These are phyloP conservation scores for Globisporangium camurandrum DNA, from an alignment of 352 stramenopile species.

Conservation along the genomic window DNA sequence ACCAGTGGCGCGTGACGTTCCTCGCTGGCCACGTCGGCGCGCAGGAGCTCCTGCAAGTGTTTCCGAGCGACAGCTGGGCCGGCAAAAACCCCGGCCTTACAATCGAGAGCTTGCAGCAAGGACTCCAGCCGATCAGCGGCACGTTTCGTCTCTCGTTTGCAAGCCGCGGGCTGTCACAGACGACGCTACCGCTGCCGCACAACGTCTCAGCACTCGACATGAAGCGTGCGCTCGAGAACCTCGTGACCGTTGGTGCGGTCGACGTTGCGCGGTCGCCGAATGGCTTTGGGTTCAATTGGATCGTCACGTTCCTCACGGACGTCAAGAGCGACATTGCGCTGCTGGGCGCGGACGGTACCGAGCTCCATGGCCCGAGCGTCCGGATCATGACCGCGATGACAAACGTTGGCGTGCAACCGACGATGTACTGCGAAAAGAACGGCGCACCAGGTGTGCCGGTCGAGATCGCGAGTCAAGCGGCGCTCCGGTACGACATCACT, in stretches of 20 bases:
- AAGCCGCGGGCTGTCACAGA: constrained; percentile 62
- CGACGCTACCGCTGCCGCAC: constrained; percentile 79
- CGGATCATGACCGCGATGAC: constrained; percentile 69
- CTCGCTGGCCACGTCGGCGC: constrained; percentile 66
- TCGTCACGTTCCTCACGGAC: constrained; percentile 91
- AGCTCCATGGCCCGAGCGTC: constrained; percentile 88
- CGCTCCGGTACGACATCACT: constrained; percentile 29
- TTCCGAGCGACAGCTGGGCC: constrained; percentile 87
- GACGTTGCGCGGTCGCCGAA: constrained; percentile 83
- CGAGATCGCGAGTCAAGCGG: constrained; percentile 23
- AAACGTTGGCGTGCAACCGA: constrained; percentile 56
- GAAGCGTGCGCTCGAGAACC: constrained; percentile 81
- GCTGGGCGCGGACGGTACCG: constrained; percentile 86
- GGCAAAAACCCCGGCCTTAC: constrained; percentile 90
- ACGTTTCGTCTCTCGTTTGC: constrained; percentile 82
- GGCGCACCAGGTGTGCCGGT: constrained; percentile 19
- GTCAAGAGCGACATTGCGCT: constrained; percentile 70
- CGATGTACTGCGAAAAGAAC: constrained; percentile 68
- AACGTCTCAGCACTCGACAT: constrained; percentile 82
- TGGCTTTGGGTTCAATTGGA: constrained; percentile 94
- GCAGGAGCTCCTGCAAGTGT: constrained; percentile 82
- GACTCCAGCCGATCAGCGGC: constrained; percentile 89
- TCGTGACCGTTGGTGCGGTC: constrained; percentile 86
- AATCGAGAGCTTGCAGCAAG: constrained; percentile 68
- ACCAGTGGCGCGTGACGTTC: constrained; percentile 76